Evolutionary conservation across 208 protist genomes (phyloP).

Genomic region (Crithidia expoeki): DNA sequence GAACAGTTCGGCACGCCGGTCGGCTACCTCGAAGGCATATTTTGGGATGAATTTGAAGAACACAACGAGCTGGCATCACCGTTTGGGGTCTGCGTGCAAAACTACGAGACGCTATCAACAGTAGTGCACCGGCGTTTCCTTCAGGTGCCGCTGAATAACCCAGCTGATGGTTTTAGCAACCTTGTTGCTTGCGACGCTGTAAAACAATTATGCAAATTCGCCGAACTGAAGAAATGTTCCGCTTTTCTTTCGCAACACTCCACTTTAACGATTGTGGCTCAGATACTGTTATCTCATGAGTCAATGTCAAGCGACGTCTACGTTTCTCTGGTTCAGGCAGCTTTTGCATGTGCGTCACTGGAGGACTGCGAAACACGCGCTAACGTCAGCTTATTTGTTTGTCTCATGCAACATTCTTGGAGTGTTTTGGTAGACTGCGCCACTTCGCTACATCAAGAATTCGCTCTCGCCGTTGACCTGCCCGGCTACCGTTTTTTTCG

Average conservation of each 20-base stretch:
- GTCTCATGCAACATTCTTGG: constrained; percentile 26
- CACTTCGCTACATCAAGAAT: constrained; percentile 1
- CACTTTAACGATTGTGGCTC: constrained; percentile 9
- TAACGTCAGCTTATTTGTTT: constrained; percentile 1
- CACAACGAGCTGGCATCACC: not conserved
- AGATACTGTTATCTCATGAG: constrained; percentile 5
- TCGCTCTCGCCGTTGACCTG: not conserved
- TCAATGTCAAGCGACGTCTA: constrained; percentile 24
- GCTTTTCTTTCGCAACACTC: not conserved
- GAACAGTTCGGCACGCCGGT: not conserved
- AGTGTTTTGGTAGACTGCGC: constrained; percentile 15
- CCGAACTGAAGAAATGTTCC: not conserved
- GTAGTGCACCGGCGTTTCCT: constrained; percentile 5
- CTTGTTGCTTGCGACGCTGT: constrained; percentile 25
- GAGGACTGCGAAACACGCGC: not conserved
- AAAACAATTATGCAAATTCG: not conserved
- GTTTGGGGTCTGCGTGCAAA: not conserved
- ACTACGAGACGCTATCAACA: not conserved
- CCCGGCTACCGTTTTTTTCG: constrained; percentile 23
- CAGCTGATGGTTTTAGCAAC: not conserved
- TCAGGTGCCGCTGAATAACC: not conserved
- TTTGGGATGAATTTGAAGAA: not conserved
- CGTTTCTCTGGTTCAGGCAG: constrained; percentile 18
- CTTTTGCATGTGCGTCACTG: constrained; percentile 2
- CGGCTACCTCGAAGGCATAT: not conserved